Base-by-base conservation (phyloP, 176 grass and related monocot species). In the Oropetium thomaeum region DNA sequence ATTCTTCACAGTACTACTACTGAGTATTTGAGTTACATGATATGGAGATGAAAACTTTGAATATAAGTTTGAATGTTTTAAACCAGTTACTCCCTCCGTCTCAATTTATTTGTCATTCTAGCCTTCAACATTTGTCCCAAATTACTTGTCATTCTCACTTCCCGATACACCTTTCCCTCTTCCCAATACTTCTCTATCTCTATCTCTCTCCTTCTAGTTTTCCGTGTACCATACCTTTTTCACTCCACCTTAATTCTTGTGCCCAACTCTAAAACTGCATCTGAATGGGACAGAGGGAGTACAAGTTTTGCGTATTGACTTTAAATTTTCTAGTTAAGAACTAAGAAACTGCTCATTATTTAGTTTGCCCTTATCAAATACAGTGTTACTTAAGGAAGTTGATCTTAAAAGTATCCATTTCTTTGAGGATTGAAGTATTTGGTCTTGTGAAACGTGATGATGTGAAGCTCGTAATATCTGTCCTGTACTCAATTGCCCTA, bases 371-470 rank as follows among this genome's bases (percentile, higher is more conserved):
- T 29, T 19, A 8, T 64, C 33, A 17, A 44, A 67, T 28, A 58
- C 69, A 73, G 42, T 28, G 12, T 64, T 62, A 32, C 17, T 26
- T 73, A 72, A 53, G 12, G 45, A 73, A 72, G 19, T 49, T 81
- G 39, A n/a, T 55, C 19, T 65, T 29, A 31, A 72, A 81, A 35
- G n/a, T 64, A 65, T 73, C 44, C 19, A 54, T 54, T 73, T 81
- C 54, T 34, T 30, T 49, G 19, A 73, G 41, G 61, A 29, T 29
- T 38, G 15, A 67, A 58, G 10, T 67, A 38, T 58, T 68, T 68
- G 29, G 8, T 68, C 7, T 29, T 33, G 53, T 35, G 30, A 35
- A 74, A 27, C 28, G 23, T 58, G 27, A 55, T 58, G 47, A 25
- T 10, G 28, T 0, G 1, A 23, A 47, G 43, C 17, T 70, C 10